Conservation (phyloP, 2,329 filamentous ascomycete species). For the Daldinia eschscholtzii region DNA sequence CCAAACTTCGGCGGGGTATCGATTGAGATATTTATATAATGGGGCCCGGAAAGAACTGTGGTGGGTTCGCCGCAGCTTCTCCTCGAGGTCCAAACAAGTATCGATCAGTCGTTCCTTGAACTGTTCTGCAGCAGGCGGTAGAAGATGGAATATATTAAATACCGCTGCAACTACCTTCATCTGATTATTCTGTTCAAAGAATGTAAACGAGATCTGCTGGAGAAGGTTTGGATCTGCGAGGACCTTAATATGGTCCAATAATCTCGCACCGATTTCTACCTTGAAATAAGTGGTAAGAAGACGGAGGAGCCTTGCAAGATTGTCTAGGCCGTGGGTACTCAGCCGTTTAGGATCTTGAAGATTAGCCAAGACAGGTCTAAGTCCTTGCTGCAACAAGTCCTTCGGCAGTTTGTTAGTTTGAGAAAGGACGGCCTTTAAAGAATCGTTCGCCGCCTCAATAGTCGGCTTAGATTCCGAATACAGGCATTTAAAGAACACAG, state of each 20-base stretch:
- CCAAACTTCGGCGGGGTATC: constrained; percentile 92
- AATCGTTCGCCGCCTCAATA: constrained; percentile 92
- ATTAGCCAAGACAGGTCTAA: constrained; percentile 95
- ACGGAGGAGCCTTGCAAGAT: constrained; percentile 87
- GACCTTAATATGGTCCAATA: constrained; percentile 94
- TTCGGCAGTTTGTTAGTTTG: constrained; percentile 94
- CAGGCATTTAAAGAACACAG: constrained; percentile 97
- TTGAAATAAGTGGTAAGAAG: constrained; percentile 99
- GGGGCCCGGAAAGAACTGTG: constrained; percentile 92
- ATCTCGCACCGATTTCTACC: constrained; percentile 91
- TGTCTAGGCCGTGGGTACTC: constrained; percentile 89
- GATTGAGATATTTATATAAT: constrained; percentile 91
- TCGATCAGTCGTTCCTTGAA: constrained; percentile 94
- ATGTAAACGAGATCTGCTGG: constrained; percentile 92
- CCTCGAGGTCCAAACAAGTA: constrained; percentile 89
- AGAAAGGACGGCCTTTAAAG: constrained; percentile 86
- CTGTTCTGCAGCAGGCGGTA: constrained; percentile 87
- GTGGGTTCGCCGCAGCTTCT: constrained; percentile 85
- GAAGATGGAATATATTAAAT: constrained; percentile 96
- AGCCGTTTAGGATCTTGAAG: constrained; percentile 93
- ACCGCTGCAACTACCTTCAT: constrained; percentile 97
- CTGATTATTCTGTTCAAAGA: constrained; percentile 90
- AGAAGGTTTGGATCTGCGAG: constrained; percentile 85
- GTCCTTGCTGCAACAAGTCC: constrained; percentile 91
- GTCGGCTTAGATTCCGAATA: constrained; percentile 94